Conservation (phyloP, 78 protist species). For the Polysphondylium violaceum region DNA sequence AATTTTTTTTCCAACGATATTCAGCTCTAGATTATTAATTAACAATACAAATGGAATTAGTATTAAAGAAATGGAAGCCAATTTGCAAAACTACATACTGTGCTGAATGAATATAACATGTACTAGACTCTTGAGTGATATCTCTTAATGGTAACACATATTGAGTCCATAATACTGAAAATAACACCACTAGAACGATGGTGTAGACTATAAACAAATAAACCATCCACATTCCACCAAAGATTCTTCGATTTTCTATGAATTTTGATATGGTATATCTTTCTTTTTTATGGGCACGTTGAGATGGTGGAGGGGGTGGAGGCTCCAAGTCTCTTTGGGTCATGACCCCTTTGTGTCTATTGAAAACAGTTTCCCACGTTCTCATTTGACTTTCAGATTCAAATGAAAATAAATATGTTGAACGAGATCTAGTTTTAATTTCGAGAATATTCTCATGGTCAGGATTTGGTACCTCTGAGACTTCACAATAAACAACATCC, state of each 20-base stretch:
- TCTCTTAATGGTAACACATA: slow-evolving; percentile 40
- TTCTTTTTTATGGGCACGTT: background rate
- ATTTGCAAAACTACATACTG: slow-evolving; percentile 6
- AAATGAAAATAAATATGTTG: slow-evolving; percentile 12
- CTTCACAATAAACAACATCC: slow-evolving; percentile 39
- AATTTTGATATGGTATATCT: slow-evolving; percentile 9
- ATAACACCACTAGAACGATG: background rate
- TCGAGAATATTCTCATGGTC: background rate
- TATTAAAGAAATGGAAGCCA: background rate
- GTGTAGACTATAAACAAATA: slow-evolving; percentile 3
- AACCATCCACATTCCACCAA: slow-evolving; percentile 49
- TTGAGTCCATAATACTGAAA: slow-evolving; percentile 20
- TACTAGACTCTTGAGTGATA: slow-evolving; percentile 5
- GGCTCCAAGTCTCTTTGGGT: slow-evolving; percentile 24
- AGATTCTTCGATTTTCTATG: slow-evolving; percentile 5
- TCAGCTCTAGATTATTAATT: background rate
- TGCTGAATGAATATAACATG: slow-evolving; percentile 4
- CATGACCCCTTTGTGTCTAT: slow-evolving; percentile 41
- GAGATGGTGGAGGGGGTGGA: slow-evolving; percentile 13
- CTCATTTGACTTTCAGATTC: background rate
- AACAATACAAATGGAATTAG: background rate
- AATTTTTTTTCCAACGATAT: slow-evolving; percentile 45
- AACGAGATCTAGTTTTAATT: background rate
- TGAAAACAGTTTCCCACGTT: slow-evolving; percentile 22
- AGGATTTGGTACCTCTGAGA: background rate